Conservation (phyloP, 352 stramenopile genomes). For the Phytophthora constricta region DNA sequence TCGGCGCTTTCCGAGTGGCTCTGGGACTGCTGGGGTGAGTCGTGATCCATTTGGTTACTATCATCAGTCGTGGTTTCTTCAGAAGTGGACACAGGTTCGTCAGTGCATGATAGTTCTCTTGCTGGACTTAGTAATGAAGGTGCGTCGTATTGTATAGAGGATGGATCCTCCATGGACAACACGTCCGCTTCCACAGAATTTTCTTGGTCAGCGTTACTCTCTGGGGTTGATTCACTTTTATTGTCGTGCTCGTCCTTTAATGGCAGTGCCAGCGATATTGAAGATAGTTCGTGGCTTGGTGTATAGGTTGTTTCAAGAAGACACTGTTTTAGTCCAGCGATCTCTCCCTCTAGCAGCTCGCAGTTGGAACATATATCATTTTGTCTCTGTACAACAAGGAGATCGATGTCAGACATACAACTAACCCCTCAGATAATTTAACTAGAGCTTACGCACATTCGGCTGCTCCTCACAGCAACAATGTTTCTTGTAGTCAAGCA, state of each 20-base stretch:
- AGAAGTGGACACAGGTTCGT: neutral
- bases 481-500: conserved; percentile 38
- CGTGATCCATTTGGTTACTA: conserved; percentile 44
- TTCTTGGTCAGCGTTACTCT: conserved; percentile 18
- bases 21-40: conserved; percentile 25
- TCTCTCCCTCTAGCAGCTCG: conserved; percentile 20
- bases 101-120: neutral
- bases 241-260: neutral
- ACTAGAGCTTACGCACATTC: conserved; percentile 10
- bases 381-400: conserved; percentile 17
- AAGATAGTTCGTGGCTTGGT: neutral
- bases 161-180: neutral
- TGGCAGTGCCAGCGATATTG: conserved; percentile 1
- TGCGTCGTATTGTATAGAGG: neutral
- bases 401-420: neutral
- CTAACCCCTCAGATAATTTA: neutral
- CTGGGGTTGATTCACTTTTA: conserved; percentile 19
- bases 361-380: conserved; percentile 29
- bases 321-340: conserved; percentile 11
- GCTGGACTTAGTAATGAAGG: conserved; percentile 1
- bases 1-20: conserved; percentile 22
- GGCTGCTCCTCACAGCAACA: conserved; percentile 5
- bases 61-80: conserved; percentile 17
- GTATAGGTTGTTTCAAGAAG: conserved; percentile 4
- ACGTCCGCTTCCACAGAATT: neutral